Evolutionary conservation across 768 basidiomycete genomes (phyloP), one percentile per base, ranked within the genome.

Genomic region (Phaeolepiota aurea): DNA sequence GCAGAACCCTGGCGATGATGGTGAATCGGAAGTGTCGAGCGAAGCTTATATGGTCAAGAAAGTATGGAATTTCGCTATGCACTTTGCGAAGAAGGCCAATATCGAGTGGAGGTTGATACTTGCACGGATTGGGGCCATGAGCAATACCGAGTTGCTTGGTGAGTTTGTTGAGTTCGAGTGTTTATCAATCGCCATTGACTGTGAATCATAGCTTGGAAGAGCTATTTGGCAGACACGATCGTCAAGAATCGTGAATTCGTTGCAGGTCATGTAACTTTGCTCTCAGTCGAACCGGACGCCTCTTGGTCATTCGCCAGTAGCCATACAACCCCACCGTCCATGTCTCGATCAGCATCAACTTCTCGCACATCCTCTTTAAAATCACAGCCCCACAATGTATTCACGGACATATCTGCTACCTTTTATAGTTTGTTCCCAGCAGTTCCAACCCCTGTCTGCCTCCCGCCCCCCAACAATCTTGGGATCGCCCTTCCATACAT

Each of bases 91-190:
- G 50, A 74, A 66, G 45, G 81, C 80, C 9, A 76, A 78, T 52
- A 64, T 88, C 15, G 87, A 91, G 54, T 92, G 89, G 89, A 71
- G 82, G 38, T 61, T 91, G 9, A 78, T 83, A 5, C 66, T 92
- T 42, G 63, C 82, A 4, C 86, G 80, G 52, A 58, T 82, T 3
- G 88, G 88, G 0, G 43, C 60, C 7, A 77, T 90, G 66, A 55
- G 59, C 1, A 58, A 66, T 37, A 52, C 54, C 4, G 89, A 92
- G 53, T 55, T 87, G 15, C 67, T 79, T 48, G 81, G 88, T 87
- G 48, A 44, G 78, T 61, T 37, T 38, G 22, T 36, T n/a, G n/a
- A n/a, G n/a, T n/a, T n/a, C n/a, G n/a, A n/a, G n/a, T 31, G 19
- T 43, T 20, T 15, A 3, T 41, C 28, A 31, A 10, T 10, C 28